These are phyloP conservation scores for Acanthamoeba royreba DNA, from an alignment of 208 protist genomes.

Conservation along the genomic window DNA sequence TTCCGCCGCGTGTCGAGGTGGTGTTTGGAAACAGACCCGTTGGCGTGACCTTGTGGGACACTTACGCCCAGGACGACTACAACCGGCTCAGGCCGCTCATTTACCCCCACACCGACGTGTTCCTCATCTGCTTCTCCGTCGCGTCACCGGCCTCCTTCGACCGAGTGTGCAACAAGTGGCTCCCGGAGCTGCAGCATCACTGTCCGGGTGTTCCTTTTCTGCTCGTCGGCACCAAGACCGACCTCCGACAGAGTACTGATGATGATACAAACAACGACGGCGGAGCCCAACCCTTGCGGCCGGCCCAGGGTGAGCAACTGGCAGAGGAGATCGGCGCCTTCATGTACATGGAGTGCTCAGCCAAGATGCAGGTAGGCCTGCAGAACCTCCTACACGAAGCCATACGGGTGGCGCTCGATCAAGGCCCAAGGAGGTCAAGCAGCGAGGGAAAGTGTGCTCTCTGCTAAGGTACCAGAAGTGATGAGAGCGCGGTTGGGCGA, in stretches of 20 bases:
- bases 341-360: neutral
- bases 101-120: neutral
- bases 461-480: too few species aligned
- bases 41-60: neutral
- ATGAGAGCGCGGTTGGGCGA: too few species aligned
- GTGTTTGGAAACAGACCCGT: neutral
- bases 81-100: neutral
- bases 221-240: neutral
- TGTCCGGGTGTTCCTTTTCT: neutral
- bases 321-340: neutral
- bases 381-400: neutral
- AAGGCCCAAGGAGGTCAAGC: too few species aligned
- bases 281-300: neutral
- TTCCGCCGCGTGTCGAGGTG: neutral
- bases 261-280: neutral
- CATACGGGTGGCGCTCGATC: neutral
- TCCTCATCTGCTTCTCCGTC: neutral
- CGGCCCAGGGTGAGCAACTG: neutral
- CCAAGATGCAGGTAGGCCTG: neutral
- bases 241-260: neutral
- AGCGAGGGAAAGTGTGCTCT: too few species aligned
- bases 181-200: neutral
- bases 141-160: neutral
- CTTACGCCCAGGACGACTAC: neutral
- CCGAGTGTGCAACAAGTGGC: neutral